These are phyloP conservation scores for Solanum hybrid DNA, from an alignment of 305 asterid species.

Conservation along the genomic window DNA sequence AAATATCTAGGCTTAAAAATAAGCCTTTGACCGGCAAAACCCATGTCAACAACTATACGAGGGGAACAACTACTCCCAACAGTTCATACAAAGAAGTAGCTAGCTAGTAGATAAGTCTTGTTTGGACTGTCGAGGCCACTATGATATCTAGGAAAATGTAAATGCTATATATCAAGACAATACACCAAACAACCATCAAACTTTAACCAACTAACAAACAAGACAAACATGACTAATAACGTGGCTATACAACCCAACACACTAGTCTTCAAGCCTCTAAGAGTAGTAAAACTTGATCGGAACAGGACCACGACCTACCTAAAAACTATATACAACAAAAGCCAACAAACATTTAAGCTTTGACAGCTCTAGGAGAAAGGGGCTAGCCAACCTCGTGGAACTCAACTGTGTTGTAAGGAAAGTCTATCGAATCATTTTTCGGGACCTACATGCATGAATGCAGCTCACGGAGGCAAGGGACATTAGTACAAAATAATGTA, in stretches of 20 bases:
- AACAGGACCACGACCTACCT: not conserved
- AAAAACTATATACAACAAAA: too few species aligned
- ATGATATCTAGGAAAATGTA: not conserved
- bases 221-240: not conserved
- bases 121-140: not conserved
- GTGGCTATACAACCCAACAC: not conserved
- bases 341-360: not conserved
- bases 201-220: not conserved
- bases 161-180: not conserved
- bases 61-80: not conserved
- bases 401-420: not conserved
- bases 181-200: not conserved
- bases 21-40: not conserved
- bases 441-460: not conserved
- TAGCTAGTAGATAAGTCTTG: not conserved
- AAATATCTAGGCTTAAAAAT: not conserved
- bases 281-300: not conserved
- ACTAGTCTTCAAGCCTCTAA: not conserved
- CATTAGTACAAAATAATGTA: not conserved
- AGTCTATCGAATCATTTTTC: too few species aligned
- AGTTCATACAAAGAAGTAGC: too few species aligned
- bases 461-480: not conserved
- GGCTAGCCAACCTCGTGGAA: not conserved
- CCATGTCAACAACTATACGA: not conserved
- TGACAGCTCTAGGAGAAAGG: not conserved